These are phyloP conservation scores for Rhexocercosporidium sp. DNA, from an alignment of 2,329 filamentous ascomycete species.

Conservation along the genomic window DNA sequence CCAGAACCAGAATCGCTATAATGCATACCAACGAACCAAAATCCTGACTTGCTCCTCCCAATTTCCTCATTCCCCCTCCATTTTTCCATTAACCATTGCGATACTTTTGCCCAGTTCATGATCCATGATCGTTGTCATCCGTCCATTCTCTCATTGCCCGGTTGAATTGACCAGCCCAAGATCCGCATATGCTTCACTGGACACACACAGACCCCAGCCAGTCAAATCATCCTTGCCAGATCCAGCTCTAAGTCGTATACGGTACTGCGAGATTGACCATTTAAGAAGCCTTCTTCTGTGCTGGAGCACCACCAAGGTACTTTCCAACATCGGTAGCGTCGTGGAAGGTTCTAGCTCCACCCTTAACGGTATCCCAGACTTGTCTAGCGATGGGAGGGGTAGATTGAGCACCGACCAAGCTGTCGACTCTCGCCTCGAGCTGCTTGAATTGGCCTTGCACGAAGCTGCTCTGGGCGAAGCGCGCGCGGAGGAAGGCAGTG, in stretches of 20 bases:
- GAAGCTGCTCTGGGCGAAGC: constrained; percentile 88
- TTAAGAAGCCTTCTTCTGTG: constrained; percentile 61
- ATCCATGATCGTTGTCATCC: constrained; percentile 1
- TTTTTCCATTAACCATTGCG: constrained; percentile 1
- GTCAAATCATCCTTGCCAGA: neutral
- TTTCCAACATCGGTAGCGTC: constrained; percentile 79
- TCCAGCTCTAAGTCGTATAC: constrained; percentile 8
- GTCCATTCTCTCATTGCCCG: neutral
- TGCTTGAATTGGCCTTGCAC: constrained; percentile 83
- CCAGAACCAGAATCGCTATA: neutral
- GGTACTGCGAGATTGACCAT: neutral
- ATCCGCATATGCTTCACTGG: constrained; percentile 3
- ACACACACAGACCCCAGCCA: neutral
- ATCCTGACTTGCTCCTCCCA: neutral
- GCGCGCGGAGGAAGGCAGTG: constrained; percentile 89
- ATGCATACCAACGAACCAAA: neutral
- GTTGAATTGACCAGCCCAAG: neutral
- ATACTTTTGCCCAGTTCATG: constrained; percentile 5
- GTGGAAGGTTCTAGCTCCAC: constrained; percentile 72
- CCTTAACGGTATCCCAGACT: constrained; percentile 82
- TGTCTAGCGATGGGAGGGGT: constrained; percentile 80
- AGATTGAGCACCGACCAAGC: constrained; percentile 82
- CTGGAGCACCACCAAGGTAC: constrained; percentile 66
- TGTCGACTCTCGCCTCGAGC: constrained; percentile 77
- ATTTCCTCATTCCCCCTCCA: neutral